Evolutionary conservation across 495 filamentous ascomycete genomes (phyloP), one percentile per base, ranked within the genome.

Genomic region (Podospora pseudopauciseta): DNA sequence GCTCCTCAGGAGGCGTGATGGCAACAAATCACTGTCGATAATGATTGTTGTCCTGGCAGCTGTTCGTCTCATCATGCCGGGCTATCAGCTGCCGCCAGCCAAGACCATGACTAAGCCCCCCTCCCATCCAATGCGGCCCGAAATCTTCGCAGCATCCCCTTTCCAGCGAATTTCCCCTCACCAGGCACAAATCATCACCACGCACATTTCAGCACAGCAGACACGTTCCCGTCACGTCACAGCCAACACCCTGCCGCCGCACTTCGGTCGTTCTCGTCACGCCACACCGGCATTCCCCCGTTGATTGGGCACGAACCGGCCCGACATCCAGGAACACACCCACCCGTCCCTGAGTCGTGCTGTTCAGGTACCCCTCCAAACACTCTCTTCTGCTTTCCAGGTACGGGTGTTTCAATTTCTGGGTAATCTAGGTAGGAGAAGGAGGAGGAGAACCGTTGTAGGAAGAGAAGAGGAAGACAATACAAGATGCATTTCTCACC

Each of bases 191-290:
- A 68, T 67, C 67, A 77, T 76, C 76, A 76, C 76, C 71, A 80
- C 72, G 78, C 74, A 80, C 74, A 73, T 78, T 80, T 80, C 76
- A 80, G 75, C 78, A 78, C 79, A 78, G 74, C 77, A 61, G 32
- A 64, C 65, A 13, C 59, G 20, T 65, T 32, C 58, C 69, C 55
- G 65, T 69, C 72, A 74, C 72, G 67, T 70, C 72, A 67, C 70
- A 61, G 65, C 60, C 30, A 32, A 7, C 30, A 66, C 66, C 44
- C 53, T 65, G 67, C 27, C 30, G 28, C 16, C 30, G 20, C 16
- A 15, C 23, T 30, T 61, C 28, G 27, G 18, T 11, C 61, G 61
- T 32, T 53, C 64, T 55, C 67, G 67, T 67, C 72, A 65, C 65
- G 65, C 65, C 69, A 64, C 68, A 32, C 32, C 65, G 26, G 57